Conservation (phyloP, 192 early-diverging fungal species). For the Backusella parvicylindrica region DNA sequence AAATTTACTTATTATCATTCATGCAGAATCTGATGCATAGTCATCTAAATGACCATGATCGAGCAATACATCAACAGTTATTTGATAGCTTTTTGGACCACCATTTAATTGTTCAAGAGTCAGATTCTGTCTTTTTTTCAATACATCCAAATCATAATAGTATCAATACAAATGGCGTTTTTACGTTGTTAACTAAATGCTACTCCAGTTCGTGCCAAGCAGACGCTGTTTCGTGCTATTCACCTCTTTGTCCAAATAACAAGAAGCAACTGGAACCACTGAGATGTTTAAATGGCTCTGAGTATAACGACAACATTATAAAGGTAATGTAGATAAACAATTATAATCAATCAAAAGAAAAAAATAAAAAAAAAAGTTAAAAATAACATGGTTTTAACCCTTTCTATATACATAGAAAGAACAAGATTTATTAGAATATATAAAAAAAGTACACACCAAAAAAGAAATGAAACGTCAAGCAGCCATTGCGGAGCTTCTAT, state of each 20-base stretch:
- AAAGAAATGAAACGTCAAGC: slow-evolving; percentile 24
- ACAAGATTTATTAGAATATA: neutral
- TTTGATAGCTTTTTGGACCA: neutral
- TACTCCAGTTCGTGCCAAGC: slow-evolving; percentile 15
- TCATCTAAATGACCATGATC: neutral
- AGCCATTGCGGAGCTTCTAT: slow-evolving; percentile 14
- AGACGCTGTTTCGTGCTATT: neutral
- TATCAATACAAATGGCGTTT: neutral
- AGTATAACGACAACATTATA: neutral
- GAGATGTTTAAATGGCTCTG: neutral
- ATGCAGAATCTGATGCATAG: neutral
- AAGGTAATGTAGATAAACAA: neutral
- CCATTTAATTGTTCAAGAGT: neutral
- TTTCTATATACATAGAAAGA: neutral
- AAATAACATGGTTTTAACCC: neutral
- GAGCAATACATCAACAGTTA: neutral
- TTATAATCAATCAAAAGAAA: neutral
- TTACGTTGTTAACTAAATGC: slow-evolving; percentile 6
- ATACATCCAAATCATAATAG: neutral
- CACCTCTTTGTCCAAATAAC: slow-evolving; percentile 3
- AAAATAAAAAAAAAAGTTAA: neutral
- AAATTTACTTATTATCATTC: too few relatives aligned
- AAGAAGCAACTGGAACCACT: neutral
- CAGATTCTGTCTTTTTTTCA: neutral
- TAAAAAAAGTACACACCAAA: neutral